Evolutionary conservation across 1,284 basidiomycete genomes (phyloP), one percentile per base, ranked within the genome.

Genomic region (Stereum hirsutum): DNA sequence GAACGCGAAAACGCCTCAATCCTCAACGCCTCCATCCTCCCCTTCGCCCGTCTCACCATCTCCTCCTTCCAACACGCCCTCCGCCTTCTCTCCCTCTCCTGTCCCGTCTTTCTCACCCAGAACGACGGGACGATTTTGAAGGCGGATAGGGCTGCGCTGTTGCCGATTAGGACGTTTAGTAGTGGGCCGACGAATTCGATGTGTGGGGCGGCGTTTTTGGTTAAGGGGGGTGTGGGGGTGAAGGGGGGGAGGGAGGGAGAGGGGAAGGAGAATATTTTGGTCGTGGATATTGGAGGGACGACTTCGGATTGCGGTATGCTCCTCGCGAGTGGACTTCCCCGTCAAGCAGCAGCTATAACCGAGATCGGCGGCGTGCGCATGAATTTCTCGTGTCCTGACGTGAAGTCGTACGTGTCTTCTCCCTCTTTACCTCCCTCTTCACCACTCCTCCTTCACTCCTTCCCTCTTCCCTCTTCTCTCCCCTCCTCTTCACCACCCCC

Each of bases 1-100:
- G 74, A 78, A 51, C 69, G 78, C 30, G 78, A 80, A 56, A 80
- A 81, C 45, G 77, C 78, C 0, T 57, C 74, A 17, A 77, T 81
- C 40, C 64, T 80, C 47, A 81, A 81, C 52, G 74, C 77, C 5
- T 73, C 74, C 0, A 70, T 79, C 41, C 61, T 72, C 10, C 54
- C 64, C 4, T 78, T 73, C 49, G 75, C 75, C 1, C 63, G 64
- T 27, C 58, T 57, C 11, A 75, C 76, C 0, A 71, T 80, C 34
- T 39, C 54, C 2, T 69, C 71, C 24, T 81, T 78, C 60, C 62
- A 70, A 49, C 56, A 55, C 0, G 74, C 74, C 5, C 68, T 72
- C 17, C 59, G 57, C 31, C 58, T 63, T 1, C 65, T 78, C 3
- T 59, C 63, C 5, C 64, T 78, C 17, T 50, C 52, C 6, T 75